These are phyloP conservation scores for Gomphus sp. DNA, from an alignment of 1,284 basidiomycete species.

Conservation along the genomic window DNA sequence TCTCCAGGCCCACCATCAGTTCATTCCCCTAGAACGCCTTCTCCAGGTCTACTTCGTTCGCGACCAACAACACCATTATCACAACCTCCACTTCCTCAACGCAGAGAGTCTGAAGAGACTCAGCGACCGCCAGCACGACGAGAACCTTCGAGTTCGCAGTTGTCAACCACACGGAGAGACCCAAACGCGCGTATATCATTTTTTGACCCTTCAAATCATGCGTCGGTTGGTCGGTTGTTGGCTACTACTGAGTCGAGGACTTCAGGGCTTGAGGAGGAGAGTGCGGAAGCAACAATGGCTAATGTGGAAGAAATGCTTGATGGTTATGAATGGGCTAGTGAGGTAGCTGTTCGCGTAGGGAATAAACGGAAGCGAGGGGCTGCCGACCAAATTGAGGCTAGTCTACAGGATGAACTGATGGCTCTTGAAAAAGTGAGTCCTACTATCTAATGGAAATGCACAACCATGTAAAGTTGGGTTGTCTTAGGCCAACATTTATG, in stretches of 20 bases:
- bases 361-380: conserved; percentile 61
- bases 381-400: conserved; percentile 81
- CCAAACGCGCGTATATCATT: conserved; percentile 69
- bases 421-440: conserved; percentile 80
- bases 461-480: conserved; percentile 1
- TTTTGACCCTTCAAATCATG: conserved; percentile 71
- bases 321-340: conserved; percentile 84
- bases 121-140: background rate
- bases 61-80: background rate
- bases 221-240: conserved; percentile 63
- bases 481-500: conserved; percentile 87
- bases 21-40: background rate
- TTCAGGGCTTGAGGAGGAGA: conserved; percentile 46
- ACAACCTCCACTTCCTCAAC: background rate
- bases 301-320: conserved; percentile 99
- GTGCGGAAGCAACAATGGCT: conserved; percentile 70
- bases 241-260: conserved; percentile 15
- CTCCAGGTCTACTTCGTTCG: background rate
- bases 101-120: background rate
- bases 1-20: background rate
- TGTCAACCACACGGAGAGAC: conserved; percentile 22
- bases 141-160: conserved; percentile 1
- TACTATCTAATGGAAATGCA: background rate
- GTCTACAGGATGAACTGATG: conserved; percentile 78
- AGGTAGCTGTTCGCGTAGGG: conserved; percentile 32